Conservation (phyloP, 345 rosid species). For the Melastoma malabathricum region DNA sequence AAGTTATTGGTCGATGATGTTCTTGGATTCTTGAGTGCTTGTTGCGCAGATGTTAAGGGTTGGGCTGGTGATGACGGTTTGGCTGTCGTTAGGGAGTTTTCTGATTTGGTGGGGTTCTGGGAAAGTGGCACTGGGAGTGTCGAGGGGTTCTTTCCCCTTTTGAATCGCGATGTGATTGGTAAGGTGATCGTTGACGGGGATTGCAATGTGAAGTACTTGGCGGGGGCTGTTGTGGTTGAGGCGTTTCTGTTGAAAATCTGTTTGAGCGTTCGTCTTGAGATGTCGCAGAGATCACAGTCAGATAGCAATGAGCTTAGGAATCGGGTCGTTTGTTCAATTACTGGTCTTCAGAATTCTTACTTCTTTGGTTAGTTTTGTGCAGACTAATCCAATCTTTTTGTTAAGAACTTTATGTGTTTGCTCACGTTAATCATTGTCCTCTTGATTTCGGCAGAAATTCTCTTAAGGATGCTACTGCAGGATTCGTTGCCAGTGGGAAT, state of each 20-base stretch:
- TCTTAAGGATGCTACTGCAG: constrained; percentile 35
- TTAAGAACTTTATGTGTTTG: background rate
- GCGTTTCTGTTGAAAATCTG: constrained; percentile 39
- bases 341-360: constrained; percentile 25
- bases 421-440: background rate
- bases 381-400: background rate
- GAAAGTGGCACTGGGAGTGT: constrained; percentile 12
- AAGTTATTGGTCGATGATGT: constrained; percentile 27
- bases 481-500: constrained; percentile 24
- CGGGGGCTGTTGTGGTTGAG: constrained; percentile 35
- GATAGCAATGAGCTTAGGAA: constrained; percentile 29
- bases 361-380: constrained; percentile 32
- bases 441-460: constrained; percentile 23
- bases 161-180: constrained; percentile 12
- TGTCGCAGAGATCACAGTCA: constrained; percentile 8
- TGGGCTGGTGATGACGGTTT: constrained; percentile 11
- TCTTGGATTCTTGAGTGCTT: constrained; percentile 29
- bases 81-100: constrained; percentile 13
- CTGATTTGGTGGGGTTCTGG: constrained; percentile 35
- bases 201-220: constrained; percentile 27
- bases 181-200: constrained; percentile 13
- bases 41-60: constrained; percentile 12
- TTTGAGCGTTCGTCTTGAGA: constrained; percentile 16
- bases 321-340: constrained; percentile 35
- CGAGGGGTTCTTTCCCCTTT: constrained; percentile 25